Conservation (phyloP, 768 basidiomycete species). For the Daedaleopsis sinensis region DNA sequence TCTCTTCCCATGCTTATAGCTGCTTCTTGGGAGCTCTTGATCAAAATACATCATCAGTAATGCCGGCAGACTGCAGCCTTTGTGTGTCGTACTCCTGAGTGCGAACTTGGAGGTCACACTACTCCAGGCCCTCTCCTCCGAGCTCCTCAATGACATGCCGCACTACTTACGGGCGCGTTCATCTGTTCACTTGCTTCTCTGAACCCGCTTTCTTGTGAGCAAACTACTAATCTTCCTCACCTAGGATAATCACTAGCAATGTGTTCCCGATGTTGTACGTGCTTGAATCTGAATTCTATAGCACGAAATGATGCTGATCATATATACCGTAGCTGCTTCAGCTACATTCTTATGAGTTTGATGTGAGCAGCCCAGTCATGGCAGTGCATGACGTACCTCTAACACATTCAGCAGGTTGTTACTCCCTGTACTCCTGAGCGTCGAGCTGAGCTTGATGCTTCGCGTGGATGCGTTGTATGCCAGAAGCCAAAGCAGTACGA, state of each 20-base stretch:
- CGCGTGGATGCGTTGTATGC: constrained; percentile 24
- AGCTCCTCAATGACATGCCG: too few species aligned
- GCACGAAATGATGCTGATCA: background rate
- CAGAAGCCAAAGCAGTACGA: constrained; percentile 11
- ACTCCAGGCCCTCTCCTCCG: too few species aligned
- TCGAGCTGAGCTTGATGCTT: constrained; percentile 24
- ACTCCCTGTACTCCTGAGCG: constrained; percentile 9
- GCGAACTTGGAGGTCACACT: too few species aligned
- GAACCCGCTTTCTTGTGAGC: too few species aligned
- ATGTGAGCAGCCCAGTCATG: background rate
- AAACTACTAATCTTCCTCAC: background rate
- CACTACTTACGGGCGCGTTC: too few species aligned
- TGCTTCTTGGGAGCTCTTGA: too few species aligned
- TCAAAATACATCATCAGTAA: too few species aligned
- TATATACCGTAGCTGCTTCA: background rate
- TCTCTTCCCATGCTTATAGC: too few species aligned
- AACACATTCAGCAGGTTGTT: background rate
- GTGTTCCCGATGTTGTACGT: background rate
- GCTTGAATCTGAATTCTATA: background rate
- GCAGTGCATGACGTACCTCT: background rate
- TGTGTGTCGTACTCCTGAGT: too few species aligned
- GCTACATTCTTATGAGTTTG: background rate
- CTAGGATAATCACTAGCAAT: background rate
- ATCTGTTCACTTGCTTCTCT: too few species aligned
- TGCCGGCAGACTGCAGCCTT: too few species aligned